Base-by-base conservation (phyloP, 768 basidiomycete species). In the Clitopilus hobsonii region DNA sequence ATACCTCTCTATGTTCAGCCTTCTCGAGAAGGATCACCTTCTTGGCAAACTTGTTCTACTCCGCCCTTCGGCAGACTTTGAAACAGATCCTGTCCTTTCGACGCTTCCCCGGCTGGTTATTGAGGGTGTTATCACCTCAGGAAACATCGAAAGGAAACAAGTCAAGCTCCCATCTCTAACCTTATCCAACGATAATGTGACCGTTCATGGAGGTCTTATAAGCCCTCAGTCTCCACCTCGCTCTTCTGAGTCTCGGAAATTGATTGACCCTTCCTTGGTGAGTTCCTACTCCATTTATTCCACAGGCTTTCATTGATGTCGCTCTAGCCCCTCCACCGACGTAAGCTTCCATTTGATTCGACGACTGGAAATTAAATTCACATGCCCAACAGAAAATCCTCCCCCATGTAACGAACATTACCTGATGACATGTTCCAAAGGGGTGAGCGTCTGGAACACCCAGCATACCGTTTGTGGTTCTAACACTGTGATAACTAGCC, bases 321-420 rank as follows among this genome's bases (percentile, higher is more conserved):
- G 49, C 41, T 23, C 28, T 61, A 91, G 88, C 88, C 88, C 28
- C 73, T 90, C 54, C 88, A 90, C 64, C 88, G 89, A 74, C 88
- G 88, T 88, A 66, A 56, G 85, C 74, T 8, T 23, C 22, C 50
- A 45, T 51, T 53, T 55, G 23, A 32, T 16, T 49, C 51, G 29
- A 24, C 50, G 38, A 30, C 22, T 22, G 8, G 51, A 38, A 30
- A 49, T 45, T 23, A 54, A 57, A 57, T 62, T 55, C 25, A 25
- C 25, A 59, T 30, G 45, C 10, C 56, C 45, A 53, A 48, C 67
- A 91, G 90, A 91, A 71, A 82, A 78, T 56, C 90, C 90, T 28
- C 89, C 90, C 13, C 90, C 90, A 16, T 91, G 90, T 74, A 92
- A 91, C 62, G 89, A 91, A 69, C 81, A 84, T 64, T 92, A 92